Conservation (phyloP, 352 stramenopile genomes). For the Globisporangium paroecandrum region DNA sequence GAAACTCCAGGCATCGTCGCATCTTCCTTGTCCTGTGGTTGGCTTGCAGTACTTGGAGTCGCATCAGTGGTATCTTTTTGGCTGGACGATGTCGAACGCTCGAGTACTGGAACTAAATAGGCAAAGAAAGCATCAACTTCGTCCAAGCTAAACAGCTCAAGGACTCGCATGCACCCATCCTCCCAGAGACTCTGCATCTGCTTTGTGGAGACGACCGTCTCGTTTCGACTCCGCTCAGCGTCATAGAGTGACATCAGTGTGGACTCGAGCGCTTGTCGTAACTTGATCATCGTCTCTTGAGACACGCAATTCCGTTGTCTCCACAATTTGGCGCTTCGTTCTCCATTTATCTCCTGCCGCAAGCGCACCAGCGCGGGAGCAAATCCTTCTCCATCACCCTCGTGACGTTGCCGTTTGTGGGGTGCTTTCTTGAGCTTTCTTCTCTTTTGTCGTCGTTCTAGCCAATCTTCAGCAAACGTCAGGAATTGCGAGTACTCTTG, state of each 20-base stretch:
- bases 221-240: background rate
- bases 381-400: conserved; percentile 1
- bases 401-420: conserved; percentile 5
- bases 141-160: conserved; percentile 6
- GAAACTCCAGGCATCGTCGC: background rate
- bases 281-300: background rate
- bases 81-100: background rate
- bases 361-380: background rate
- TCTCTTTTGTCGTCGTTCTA: conserved; percentile 10
- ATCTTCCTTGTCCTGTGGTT: background rate
- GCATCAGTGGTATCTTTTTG: background rate
- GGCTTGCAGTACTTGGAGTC: conserved; percentile 1
- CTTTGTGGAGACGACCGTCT: background rate
- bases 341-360: conserved; percentile 3
- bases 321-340: background rate
- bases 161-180: conserved; percentile 7
- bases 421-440: background rate
- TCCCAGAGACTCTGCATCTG: conserved; percentile 10
- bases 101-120: conserved; percentile 9
- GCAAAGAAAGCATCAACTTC: conserved; percentile 15
- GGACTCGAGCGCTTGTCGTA: conserved; percentile 1
- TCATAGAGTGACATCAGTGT: background rate
- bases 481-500: conserved; percentile 31
- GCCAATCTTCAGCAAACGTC: conserved; percentile 20
- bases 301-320: background rate